Percentiles rank a stretch among this genome's conserved stretches.
These are phyloP conservation scores for Geotrichum siamense DNA, from an alignment of 1,139 yeast species.

Conservation along the genomic window DNA sequence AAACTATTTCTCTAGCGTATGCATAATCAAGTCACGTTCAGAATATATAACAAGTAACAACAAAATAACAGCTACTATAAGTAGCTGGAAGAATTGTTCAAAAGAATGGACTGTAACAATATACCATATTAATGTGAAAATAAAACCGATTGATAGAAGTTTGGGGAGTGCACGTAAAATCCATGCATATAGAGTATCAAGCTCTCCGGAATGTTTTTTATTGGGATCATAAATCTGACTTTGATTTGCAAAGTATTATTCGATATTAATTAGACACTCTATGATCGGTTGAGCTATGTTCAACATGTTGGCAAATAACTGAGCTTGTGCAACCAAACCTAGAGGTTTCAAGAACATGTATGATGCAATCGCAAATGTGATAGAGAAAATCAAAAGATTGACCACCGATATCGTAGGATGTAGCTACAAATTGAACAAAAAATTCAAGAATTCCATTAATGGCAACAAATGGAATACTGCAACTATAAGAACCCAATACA, in stretches of 20 bases:
- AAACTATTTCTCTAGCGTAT: conserved; percentile 2
- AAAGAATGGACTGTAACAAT: conserved; percentile 11
- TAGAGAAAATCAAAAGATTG: conserved; percentile 38
- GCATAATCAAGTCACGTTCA: conserved; percentile 12
- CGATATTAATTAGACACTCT: conserved; percentile 33
- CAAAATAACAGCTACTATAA: conserved; percentile 8
- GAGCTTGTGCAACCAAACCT: conserved; percentile 37
- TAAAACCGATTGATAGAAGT: conserved; percentile 8
- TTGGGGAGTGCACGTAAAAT: conserved; percentile 11
- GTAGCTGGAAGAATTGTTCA: conserved; percentile 10
- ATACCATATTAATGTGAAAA: conserved; percentile 11
- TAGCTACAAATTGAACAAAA: conserved; percentile 70
- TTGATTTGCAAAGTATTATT: conserved; percentile 22
- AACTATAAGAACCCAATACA: conserved; percentile 63
- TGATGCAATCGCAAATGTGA: conserved; percentile 33
- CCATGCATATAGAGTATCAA: conserved; percentile 15
- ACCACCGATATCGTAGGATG: conserved; percentile 51
- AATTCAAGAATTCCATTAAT: conserved; percentile 89
- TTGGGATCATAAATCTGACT: background rate
- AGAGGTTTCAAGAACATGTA: conserved; percentile 32
- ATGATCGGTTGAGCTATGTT: conserved; percentile 36
- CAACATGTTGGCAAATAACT: conserved; percentile 38
- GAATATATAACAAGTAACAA: conserved; percentile 9
- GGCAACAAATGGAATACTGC: conserved; percentile 77
- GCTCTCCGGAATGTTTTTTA: background rate